These are phyloP conservation scores for Panaeolus cyanescens DNA, from an alignment of 768 basidiomycete species.

Conservation along the genomic window DNA sequence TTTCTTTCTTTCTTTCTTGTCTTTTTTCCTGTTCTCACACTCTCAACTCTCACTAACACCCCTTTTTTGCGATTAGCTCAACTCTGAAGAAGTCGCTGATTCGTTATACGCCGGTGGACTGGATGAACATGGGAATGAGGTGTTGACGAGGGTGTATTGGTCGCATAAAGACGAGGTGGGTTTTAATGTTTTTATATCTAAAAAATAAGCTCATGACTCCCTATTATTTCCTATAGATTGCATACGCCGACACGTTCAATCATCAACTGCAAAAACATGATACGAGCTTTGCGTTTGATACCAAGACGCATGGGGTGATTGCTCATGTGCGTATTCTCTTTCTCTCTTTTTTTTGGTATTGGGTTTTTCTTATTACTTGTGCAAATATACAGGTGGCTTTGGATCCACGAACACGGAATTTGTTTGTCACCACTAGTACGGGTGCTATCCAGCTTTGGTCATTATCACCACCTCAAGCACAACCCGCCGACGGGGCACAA, in stretches of 20 bases:
- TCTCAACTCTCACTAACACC: constrained; percentile 22
- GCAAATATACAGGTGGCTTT: constrained; percentile 46
- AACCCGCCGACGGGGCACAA: no score
- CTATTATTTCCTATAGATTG: neutral
- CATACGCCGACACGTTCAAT: neutral
- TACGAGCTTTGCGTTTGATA: constrained; percentile 67
- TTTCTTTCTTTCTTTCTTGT: neutral
- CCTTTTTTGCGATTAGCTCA: constrained; percentile 59
- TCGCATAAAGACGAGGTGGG: constrained; percentile 55
- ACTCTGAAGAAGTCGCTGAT: constrained; percentile 39
- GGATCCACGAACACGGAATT: constrained; percentile 46
- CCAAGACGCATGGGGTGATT: constrained; percentile 66
- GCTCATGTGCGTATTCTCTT: constrained; percentile 49
- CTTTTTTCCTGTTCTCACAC: neutral
- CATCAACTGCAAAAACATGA: constrained; percentile 30
- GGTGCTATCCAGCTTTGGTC: constrained; percentile 80
- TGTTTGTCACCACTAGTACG: constrained; percentile 69
- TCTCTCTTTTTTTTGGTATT: constrained; percentile 3
- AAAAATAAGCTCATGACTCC: neutral
- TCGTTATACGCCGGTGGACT: constrained; percentile 62
- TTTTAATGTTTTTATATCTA: constrained; percentile 2
- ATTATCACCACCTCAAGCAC: neutral
- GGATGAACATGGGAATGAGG: constrained; percentile 52
- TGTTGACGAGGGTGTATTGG: constrained; percentile 70
- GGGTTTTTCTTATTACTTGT: constrained; percentile 1